Conservation (phyloP, 2,329 filamentous ascomycete genomes). For the Aplosporella prunicola region DNA sequence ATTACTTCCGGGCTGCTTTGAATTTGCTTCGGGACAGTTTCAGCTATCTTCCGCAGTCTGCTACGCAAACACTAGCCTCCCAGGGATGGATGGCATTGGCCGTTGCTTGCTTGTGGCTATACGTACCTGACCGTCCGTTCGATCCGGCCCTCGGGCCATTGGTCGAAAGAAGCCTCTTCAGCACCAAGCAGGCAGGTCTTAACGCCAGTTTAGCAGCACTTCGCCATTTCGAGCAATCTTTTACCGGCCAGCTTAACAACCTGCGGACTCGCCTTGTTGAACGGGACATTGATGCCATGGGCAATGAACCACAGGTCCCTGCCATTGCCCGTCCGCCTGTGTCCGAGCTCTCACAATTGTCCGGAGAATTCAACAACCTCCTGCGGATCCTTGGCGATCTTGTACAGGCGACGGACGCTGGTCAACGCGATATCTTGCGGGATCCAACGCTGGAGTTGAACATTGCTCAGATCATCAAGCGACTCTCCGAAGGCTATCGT, state of each 20-base stretch:
- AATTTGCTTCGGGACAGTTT: conserved; percentile 4
- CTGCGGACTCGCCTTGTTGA: conserved; percentile 56
- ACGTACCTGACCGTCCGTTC: conserved; percentile 76
- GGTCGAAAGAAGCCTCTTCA: conserved; percentile 54
- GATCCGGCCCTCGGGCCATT: conserved; percentile 60
- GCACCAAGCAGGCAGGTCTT: conserved; percentile 48
- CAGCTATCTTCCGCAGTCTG: not conserved
- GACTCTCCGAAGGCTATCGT: conserved; percentile 60
- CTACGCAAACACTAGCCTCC: conserved; percentile 23
- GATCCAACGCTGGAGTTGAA: conserved; percentile 40
- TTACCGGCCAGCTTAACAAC: conserved; percentile 60
- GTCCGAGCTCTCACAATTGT: conserved; percentile 61
- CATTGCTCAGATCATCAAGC: conserved; percentile 58
- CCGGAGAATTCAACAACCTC: conserved; percentile 74
- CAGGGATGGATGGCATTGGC: conserved; percentile 67
- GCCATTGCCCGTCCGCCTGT: conserved; percentile 61
- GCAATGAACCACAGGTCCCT: conserved; percentile 55
- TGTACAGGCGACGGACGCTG: conserved; percentile 17
- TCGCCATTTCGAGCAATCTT: conserved; percentile 53
- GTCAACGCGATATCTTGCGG: conserved; percentile 17
- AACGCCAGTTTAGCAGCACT: conserved; percentile 51
- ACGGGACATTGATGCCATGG: conserved; percentile 53
- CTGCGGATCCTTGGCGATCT: conserved; percentile 35
- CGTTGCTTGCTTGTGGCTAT: conserved; percentile 64
- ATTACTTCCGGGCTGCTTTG: conserved; percentile 23